Conservation (phyloP, 2,329 filamentous ascomycete genomes). For the Coniochaeta sp. region DNA sequence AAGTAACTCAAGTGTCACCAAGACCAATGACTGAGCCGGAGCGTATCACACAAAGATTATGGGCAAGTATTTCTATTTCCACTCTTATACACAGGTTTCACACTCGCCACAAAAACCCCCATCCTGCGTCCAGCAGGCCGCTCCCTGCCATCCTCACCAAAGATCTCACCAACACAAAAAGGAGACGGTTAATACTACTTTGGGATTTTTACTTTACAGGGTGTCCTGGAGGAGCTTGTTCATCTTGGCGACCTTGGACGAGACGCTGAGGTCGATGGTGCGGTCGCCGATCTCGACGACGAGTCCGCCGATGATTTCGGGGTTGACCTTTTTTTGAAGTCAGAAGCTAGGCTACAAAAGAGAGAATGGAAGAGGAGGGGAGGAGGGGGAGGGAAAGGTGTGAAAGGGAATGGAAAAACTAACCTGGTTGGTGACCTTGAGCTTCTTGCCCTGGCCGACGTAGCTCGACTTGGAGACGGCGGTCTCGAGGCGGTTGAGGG, state of each 20-base stretch:
- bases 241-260: slow-evolving; percentile 91
- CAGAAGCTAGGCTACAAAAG: slow-evolving; percentile 4
- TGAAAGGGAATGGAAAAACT: slow-evolving; percentile 8
- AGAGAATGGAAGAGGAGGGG: background rate
- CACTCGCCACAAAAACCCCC: slow-evolving; percentile 16
- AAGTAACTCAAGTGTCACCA: too few relatives aligned
- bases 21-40: too few relatives aligned
- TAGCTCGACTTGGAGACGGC: slow-evolving; percentile 86
- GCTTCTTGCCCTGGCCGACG: slow-evolving; percentile 87
- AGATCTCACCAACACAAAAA: slow-evolving; percentile 7
- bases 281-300: slow-evolving; percentile 95
- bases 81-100: background rate
- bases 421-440: slow-evolving; percentile 90
- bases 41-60: background rate
- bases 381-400: slow-evolving; percentile 9
- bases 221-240: slow-evolving; percentile 98
- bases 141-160: background rate
- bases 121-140: too few relatives aligned
- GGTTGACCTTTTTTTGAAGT: slow-evolving; percentile 61
- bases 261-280: slow-evolving; percentile 95
- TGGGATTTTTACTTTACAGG: slow-evolving; percentile 61
- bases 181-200: slow-evolving; percentile 10
- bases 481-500: slow-evolving; percentile 75
- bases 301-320: slow-evolving; percentile 88
- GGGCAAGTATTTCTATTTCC: background rate